Percentiles rank a stretch among this genome's conserved stretches.
Conservation (phyloP, 495 filamentous ascomycete genomes). For the Xylaria nigripes region DNA sequence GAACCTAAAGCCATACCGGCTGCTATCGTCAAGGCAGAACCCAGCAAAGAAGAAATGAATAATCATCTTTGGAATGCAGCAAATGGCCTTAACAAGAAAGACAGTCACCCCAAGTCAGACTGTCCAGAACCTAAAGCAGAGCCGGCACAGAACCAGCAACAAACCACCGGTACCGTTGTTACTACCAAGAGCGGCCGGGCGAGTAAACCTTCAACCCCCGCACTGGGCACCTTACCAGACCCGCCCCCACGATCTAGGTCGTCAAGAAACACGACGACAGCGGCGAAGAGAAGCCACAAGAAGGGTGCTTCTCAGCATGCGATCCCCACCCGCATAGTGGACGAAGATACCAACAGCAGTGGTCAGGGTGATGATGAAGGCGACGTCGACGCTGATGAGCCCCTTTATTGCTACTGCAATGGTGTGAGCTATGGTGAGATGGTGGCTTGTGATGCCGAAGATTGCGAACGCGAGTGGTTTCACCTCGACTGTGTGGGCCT, state of each 20-base stretch:
- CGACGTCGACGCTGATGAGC: slow-evolving; percentile 73
- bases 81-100: slow-evolving; percentile 27
- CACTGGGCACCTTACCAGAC: slow-evolving; percentile 44
- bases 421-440: slow-evolving; percentile 92
- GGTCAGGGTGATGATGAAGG: slow-evolving; percentile 39
- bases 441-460: slow-evolving; percentile 91
- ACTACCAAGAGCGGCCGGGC: slow-evolving; percentile 50
- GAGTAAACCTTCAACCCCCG: slow-evolving; percentile 58
- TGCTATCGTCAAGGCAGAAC: slow-evolving; percentile 28
- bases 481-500: slow-evolving; percentile 88
- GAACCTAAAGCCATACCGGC: slow-evolving; percentile 27
- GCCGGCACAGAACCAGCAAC: slow-evolving; percentile 22
- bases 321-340: slow-evolving; percentile 23
- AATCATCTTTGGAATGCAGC: slow-evolving; percentile 18
- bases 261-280: slow-evolving; percentile 26
- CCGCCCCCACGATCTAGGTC: slow-evolving; percentile 31
- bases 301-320: slow-evolving; percentile 47
- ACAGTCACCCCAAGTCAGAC: slow-evolving; percentile 21
- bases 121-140: slow-evolving; percentile 29
- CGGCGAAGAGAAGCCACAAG: slow-evolving; percentile 61
- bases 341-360: slow-evolving; percentile 31
- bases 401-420: slow-evolving; percentile 88
- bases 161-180: slow-evolving; percentile 22
- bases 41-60: slow-evolving; percentile 22
- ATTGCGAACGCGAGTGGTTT: slow-evolving; percentile 90